phyloP scores from a whole-genome alignment of 345 rosid genomes.

The Leavenworthia alabamica region DNA sequence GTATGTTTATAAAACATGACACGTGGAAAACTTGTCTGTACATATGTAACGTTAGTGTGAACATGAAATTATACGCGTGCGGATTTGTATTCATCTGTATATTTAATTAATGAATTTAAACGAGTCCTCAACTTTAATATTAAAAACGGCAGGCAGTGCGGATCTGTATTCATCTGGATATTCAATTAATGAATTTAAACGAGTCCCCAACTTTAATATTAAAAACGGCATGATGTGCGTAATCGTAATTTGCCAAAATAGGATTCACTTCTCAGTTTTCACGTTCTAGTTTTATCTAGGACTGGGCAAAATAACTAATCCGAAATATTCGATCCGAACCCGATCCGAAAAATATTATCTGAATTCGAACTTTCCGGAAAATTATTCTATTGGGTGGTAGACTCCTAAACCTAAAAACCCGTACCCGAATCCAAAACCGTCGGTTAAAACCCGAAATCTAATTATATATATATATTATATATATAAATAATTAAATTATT shows the following conservation, averaged over 20 bases:
- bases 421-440: too few species aligned
- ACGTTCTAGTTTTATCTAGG: background rate
- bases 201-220: background rate
- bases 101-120: background rate
- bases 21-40: background rate
- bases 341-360: too few species aligned
- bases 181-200: background rate
- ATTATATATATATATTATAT: too few species aligned
- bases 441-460: too few species aligned
- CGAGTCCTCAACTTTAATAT: background rate
- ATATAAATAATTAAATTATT: too few species aligned
- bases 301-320: too few species aligned
- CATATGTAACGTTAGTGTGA: background rate
- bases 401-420: too few species aligned
- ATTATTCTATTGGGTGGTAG: too few species aligned
- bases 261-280: background rate
- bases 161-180: too few species aligned
- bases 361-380: too few species aligned
- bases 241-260: background rate
- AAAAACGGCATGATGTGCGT: background rate
- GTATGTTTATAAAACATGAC: background rate
- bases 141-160: background rate
- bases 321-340: too few species aligned
- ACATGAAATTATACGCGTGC: background rate
- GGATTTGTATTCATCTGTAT: background rate